Conservation (phyloP, 164 flowering plant genomes). For the Tetrastigma voinierianum region DNA sequence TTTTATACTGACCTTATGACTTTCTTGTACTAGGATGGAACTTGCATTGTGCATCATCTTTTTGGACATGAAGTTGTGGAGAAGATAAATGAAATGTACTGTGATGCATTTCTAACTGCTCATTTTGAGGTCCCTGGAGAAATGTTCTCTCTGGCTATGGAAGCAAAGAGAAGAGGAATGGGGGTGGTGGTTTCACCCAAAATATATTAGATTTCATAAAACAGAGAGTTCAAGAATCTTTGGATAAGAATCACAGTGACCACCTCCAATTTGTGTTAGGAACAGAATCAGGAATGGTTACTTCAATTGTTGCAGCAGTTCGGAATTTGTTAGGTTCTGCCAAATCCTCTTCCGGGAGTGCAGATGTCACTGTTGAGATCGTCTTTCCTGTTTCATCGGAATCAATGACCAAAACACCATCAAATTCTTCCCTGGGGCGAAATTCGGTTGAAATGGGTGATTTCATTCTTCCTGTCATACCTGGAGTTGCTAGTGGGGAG, state of each 20-base stretch:
- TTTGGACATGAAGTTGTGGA: constrained; percentile 93
- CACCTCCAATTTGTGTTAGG: constrained; percentile 95
- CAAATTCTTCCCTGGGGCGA: constrained; percentile 27
- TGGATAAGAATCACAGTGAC: constrained; percentile 72
- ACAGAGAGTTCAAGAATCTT: constrained; percentile 72
- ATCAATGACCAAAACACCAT: constrained; percentile 60
- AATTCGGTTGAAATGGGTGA: constrained; percentile 38
- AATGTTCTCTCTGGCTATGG: constrained; percentile 96
- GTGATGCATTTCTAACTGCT: constrained; percentile 90
- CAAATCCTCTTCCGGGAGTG: constrained; percentile 29
- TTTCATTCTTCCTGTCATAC: constrained; percentile 57
- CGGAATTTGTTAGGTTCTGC: constrained; percentile 50
- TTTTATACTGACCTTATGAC: constrained; percentile 7
- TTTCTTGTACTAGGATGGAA: constrained; percentile 64
- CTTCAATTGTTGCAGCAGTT: constrained; percentile 85
- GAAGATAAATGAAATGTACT: constrained; percentile 77
- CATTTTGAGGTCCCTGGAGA: constrained; percentile 98
- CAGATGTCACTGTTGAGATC: constrained; percentile 74
- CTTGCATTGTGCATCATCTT: constrained; percentile 94
- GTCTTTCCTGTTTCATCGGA: constrained; percentile 96
- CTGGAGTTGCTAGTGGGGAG: constrained; percentile 94
- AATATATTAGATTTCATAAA: constrained; percentile 92
- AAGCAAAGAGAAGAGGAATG: constrained; percentile 96
- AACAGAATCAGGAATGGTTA: constrained; percentile 98
- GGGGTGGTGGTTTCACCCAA: constrained; percentile 97